A percentile compares a stretch with the other conserved stretches of the same genome.
Evolutionary conservation across 2,329 filamentous ascomycete genomes (phyloP).

Genomic region (Calonectria pauciramosa): DNA sequence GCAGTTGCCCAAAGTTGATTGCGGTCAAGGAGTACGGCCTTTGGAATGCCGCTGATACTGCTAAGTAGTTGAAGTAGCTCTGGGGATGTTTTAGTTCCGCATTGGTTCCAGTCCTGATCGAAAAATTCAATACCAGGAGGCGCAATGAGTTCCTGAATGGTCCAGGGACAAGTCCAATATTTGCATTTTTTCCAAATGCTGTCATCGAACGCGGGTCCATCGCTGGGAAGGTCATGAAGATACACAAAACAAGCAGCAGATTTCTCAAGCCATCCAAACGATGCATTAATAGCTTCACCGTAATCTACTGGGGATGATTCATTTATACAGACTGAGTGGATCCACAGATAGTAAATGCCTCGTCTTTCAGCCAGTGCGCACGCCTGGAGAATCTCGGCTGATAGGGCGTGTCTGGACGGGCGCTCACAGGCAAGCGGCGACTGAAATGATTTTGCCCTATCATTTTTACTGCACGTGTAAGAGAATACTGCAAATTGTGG

Average conservation of each 20-base stretch:
- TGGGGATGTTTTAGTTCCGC: background rate
- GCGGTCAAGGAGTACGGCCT: background rate
- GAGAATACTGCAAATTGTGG: background rate
- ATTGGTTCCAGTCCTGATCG: background rate
- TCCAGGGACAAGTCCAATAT: background rate
- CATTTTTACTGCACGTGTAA: background rate
- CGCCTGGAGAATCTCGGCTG: background rate
- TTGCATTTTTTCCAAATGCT: background rate
- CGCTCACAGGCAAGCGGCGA: background rate
- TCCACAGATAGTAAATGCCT: background rate
- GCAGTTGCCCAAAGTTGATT: background rate
- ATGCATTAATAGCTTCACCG: background rate
- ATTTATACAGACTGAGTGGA: background rate
- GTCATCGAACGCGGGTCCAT: background rate
- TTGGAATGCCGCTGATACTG: background rate
- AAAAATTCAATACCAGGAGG: background rate
- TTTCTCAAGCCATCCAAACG: background rate
- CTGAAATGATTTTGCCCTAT: background rate
- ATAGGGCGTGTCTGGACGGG: background rate
- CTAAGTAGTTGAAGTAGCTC: background rate
- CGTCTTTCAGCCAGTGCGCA: background rate
- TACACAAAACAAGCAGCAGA: background rate
- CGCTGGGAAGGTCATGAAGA: background rate
- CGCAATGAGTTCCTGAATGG: background rate
- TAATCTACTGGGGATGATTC: background rate